phyloP scores from a whole-genome alignment of 2,329 filamentous ascomycete species.

The Clathrospora elynae region DNA sequence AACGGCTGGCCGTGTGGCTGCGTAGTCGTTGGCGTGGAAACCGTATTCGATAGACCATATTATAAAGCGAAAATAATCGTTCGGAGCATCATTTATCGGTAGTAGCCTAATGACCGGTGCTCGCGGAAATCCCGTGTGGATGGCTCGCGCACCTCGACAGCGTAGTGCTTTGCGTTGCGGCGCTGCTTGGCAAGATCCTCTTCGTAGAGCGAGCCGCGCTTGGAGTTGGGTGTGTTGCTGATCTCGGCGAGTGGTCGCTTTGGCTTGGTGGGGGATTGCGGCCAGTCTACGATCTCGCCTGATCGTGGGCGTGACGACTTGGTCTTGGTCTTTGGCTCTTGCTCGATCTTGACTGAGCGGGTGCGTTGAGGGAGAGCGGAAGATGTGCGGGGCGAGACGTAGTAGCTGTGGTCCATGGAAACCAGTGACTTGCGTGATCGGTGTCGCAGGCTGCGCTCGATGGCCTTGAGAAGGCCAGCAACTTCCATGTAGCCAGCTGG shows the following conservation, averaged over 20 bases:
- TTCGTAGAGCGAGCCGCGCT: conserved; percentile 51
- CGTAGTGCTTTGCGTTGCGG: conserved; percentile 46
- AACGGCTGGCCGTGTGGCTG: neutral
- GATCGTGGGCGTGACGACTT: conserved; percentile 41
- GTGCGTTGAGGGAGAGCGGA: conserved; percentile 31
- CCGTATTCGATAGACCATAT: conserved; percentile 6
- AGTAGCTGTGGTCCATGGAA: conserved; percentile 52
- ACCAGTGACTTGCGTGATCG: conserved; percentile 47
- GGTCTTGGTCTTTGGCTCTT: conserved; percentile 31
- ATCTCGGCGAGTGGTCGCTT: conserved; percentile 38
- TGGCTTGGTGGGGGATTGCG: conserved; percentile 23
- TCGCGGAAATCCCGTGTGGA: conserved; percentile 43
- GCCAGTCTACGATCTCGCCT: conserved; percentile 48
- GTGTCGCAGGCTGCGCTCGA: conserved; percentile 49
- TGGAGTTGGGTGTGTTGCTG: conserved; percentile 37
- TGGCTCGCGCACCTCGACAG: conserved; percentile 51
- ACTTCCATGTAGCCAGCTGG: conserved; percentile 50
- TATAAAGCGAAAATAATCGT: conserved; percentile 17
- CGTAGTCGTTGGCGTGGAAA: conserved; percentile 3
- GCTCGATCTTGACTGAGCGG: conserved; percentile 42
- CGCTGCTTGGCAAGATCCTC: conserved; percentile 46
- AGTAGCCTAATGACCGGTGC: conserved; percentile 48
- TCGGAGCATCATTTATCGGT: conserved; percentile 39
- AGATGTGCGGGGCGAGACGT: conserved; percentile 47
- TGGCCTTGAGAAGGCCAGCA: conserved; percentile 49